phyloP scores from a whole-genome alignment of 345 rosid genomes.

The Brassica rapa region DNA sequence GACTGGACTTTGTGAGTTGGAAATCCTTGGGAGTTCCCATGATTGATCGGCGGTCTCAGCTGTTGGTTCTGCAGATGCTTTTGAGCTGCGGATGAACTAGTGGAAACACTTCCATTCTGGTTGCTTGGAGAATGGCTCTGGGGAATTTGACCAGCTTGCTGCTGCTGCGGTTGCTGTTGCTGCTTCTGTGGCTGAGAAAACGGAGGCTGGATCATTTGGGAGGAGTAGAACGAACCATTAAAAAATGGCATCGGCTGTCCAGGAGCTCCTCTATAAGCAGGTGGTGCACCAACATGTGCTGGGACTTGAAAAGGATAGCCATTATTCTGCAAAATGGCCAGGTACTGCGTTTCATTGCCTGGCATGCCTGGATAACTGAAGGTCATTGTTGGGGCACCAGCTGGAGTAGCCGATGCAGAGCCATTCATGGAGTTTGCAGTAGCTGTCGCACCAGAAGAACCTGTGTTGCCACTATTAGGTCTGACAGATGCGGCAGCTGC shows the following conservation, averaged over 20 bases:
- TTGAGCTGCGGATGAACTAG: conserved; percentile 73
- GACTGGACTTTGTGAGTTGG: conserved; percentile 60
- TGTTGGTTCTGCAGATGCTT: conserved; percentile 83
- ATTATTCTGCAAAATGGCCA: conserved; percentile 87
- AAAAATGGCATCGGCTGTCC: conserved; percentile 76
- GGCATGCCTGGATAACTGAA: conserved; percentile 81
- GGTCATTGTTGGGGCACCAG: conserved; percentile 72
- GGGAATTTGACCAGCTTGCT: conserved; percentile 61
- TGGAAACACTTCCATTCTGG: conserved; percentile 67
- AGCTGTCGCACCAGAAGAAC: conserved; percentile 47
- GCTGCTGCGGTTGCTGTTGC: conserved; percentile 49
- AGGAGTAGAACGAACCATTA: conserved; percentile 82
- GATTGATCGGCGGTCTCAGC: conserved; percentile 52
- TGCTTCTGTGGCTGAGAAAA: conserved; percentile 69
- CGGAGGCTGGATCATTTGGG: conserved; percentile 84
- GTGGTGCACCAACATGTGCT: conserved; percentile 76
- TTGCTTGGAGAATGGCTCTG: conserved; percentile 52
- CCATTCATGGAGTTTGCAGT: conserved; percentile 54
- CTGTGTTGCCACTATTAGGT: conserved; percentile 48
- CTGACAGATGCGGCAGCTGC: conserved; percentile 70
- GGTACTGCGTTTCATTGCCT: conserved; percentile 81
- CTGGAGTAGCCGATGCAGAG: conserved; percentile 56
- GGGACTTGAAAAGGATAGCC: conserved; percentile 82
- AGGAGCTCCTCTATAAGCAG: conserved; percentile 73
- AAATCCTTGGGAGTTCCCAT: conserved; percentile 62